phyloP scores from a whole-genome alignment of 139 green algal genomes.

The Volvox africanus region DNA sequence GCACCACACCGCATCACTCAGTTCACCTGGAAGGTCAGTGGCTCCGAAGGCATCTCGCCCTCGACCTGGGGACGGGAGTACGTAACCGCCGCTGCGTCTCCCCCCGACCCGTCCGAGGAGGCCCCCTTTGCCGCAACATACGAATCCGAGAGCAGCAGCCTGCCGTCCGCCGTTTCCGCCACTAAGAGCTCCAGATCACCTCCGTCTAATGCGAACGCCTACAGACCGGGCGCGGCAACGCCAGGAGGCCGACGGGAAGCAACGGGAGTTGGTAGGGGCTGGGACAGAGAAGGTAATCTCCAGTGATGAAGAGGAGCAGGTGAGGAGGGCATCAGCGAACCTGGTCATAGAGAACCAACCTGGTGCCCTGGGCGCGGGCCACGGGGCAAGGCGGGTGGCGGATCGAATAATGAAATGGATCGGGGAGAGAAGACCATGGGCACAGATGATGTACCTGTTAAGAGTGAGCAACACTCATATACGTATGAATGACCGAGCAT shows the following conservation, averaged over 20 bases:
- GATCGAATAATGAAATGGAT: too few relatives aligned
- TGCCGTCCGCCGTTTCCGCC: constrained; percentile 19
- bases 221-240: background rate
- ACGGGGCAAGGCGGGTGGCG: too few relatives aligned
- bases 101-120: background rate
- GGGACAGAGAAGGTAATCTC: too few relatives aligned
- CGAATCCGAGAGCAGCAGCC: constrained; percentile 28
- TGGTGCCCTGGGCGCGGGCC: too few relatives aligned
- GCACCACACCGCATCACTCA: background rate
- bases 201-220: constrained; percentile 26
- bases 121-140: constrained; percentile 15
- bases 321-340: too few relatives aligned
- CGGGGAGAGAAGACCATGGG: too few relatives aligned
- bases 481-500: too few relatives aligned
- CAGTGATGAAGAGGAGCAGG: too few relatives aligned
- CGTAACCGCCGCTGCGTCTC: background rate
- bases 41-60: constrained; percentile 12
- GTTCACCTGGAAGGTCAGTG: constrained; percentile 5
- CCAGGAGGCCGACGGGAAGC: background rate
- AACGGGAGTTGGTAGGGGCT: too few relatives aligned
- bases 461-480: too few relatives aligned
- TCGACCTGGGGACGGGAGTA: constrained; percentile 17
- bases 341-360: too few relatives aligned
- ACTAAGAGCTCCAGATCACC: constrained; percentile 41
- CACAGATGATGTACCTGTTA: too few relatives aligned